These are phyloP conservation scores for Komagataella populi DNA, from an alignment of 805 yeast species.

Conservation along the genomic window DNA sequence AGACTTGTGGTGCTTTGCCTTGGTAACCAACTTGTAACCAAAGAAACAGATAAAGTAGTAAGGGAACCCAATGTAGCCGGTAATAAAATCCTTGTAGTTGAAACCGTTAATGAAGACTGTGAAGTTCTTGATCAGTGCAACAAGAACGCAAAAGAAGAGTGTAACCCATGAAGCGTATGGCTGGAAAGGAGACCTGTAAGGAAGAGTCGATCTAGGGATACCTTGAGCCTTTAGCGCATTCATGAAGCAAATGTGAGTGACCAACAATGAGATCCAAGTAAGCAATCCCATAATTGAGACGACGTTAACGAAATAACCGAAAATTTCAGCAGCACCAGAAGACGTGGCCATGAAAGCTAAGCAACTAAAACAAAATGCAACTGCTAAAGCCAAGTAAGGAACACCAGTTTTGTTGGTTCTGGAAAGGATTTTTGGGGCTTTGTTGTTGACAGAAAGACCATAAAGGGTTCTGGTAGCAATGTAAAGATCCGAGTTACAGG, in stretches of 20 bases:
- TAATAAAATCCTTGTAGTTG: slow-evolving; percentile 53
- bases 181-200: slow-evolving; percentile 53
- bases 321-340: slow-evolving; percentile 38
- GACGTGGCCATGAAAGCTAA: slow-evolving; percentile 64
- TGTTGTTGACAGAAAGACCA: slow-evolving; percentile 59
- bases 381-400: slow-evolving; percentile 43
- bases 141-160: slow-evolving; percentile 33
- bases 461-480: slow-evolving; percentile 66
- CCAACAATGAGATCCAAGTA: slow-evolving; percentile 61
- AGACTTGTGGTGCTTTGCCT: slow-evolving; percentile 33
- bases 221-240: slow-evolving; percentile 60
- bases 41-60: slow-evolving; percentile 38
- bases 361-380: slow-evolving; percentile 40
- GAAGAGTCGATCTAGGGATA: slow-evolving; percentile 37
- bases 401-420: slow-evolving; percentile 58
- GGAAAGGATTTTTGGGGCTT: slow-evolving; percentile 58
- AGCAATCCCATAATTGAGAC: slow-evolving; percentile 65
- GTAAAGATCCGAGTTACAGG: slow-evolving; percentile 69
- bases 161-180: slow-evolving; percentile 57
- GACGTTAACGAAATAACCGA: slow-evolving; percentile 60
- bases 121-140: slow-evolving; percentile 56
- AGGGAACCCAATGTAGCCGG: slow-evolving; percentile 69
- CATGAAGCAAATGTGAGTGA: slow-evolving; percentile 54
- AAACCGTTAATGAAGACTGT: slow-evolving; percentile 50
- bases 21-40: slow-evolving; percentile 47